Percentiles rank a stretch among this genome's conserved stretches.
phyloP scores from a whole-genome alignment of 2,329 filamentous ascomycete genomes.

The Penicillium italicum region DNA sequence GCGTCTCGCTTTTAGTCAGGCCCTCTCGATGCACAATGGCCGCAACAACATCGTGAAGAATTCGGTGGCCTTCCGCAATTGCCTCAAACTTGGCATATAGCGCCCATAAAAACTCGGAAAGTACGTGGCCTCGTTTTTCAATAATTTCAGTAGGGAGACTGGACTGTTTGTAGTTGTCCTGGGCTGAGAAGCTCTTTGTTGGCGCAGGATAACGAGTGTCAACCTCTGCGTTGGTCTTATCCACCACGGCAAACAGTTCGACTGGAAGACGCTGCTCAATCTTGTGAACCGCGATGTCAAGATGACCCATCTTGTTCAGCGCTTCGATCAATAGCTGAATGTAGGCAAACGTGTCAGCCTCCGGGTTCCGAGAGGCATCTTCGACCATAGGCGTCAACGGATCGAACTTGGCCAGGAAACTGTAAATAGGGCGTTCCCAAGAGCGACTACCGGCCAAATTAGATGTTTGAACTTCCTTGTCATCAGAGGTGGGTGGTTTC shows the following conservation, averaged over 20 bases:
- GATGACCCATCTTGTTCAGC: conserved; percentile 78
- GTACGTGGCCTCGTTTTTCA: conserved; percentile 74
- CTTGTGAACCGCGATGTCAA: conserved; percentile 82
- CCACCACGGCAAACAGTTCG: conserved; percentile 88
- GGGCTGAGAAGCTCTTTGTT: conserved; percentile 50
- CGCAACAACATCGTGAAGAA: conserved; percentile 87
- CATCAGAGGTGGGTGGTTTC: conserved; percentile 63
- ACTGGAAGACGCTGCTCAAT: conserved; percentile 92
- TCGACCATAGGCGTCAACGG: conserved; percentile 62
- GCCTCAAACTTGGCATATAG: conserved; percentile 96
- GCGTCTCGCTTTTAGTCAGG: conserved; percentile 56
- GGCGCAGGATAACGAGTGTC: conserved; percentile 89
- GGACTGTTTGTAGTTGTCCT: conserved; percentile 41
- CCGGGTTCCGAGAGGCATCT: conserved; percentile 87
- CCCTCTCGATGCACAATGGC: conserved; percentile 82
- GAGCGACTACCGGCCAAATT: conserved; percentile 35
- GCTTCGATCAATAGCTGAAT: conserved; percentile 83
- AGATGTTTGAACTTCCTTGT: conserved; percentile 32
- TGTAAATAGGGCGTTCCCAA: conserved; percentile 54
- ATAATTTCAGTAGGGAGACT: conserved; percentile 68
- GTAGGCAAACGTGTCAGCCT: conserved; percentile 93
- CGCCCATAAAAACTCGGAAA: conserved; percentile 87
- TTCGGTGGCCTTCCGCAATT: conserved; percentile 90
- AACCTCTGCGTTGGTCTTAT: conserved; percentile 90
- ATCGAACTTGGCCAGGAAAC: conserved; percentile 57